Percentiles rank a stretch among this genome's conserved stretches.
These are phyloP conservation scores for Talaromyces borbonicus DNA, from an alignment of 495 filamentous ascomycete species.

Conservation along the genomic window DNA sequence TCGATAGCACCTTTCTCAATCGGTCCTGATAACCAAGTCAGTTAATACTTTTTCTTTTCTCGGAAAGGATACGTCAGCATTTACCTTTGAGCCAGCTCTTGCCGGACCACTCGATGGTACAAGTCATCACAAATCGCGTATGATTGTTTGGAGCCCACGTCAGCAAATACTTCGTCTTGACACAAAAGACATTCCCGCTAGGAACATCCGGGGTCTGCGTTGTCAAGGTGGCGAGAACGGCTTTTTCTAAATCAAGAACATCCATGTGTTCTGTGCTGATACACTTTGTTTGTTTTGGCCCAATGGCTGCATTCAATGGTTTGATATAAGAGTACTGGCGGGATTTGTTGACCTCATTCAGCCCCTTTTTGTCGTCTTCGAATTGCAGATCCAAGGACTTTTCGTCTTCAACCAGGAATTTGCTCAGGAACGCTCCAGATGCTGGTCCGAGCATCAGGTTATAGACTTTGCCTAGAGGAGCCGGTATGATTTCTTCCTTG, in stretches of 20 bases:
- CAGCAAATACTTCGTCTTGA: slow-evolving; percentile 90
- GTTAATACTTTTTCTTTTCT: slow-evolving; percentile 6
- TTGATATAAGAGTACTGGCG: slow-evolving; percentile 86
- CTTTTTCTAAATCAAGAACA: slow-evolving; percentile 75
- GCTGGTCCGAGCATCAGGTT: slow-evolving; percentile 73
- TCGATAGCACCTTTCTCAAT: slow-evolving; percentile 95
- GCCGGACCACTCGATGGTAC: slow-evolving; percentile 88
- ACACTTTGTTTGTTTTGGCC: slow-evolving; percentile 92
- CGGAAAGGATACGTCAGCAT: slow-evolving; percentile 11
- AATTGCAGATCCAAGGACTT: slow-evolving; percentile 81
- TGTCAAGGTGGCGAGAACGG: slow-evolving; percentile 62
- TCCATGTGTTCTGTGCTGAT: slow-evolving; percentile 78
- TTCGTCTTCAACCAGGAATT: slow-evolving; percentile 77
- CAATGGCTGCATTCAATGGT: slow-evolving; percentile 71
- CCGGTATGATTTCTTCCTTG: slow-evolving; percentile 76
- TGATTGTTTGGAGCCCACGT: slow-evolving; percentile 80
- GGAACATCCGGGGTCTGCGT: slow-evolving; percentile 95
- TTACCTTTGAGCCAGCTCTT: slow-evolving; percentile 98
- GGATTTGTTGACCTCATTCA: slow-evolving; percentile 60
- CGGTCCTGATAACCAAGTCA: slow-evolving; percentile 49
- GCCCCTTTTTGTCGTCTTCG: slow-evolving; percentile 67
- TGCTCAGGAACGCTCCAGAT: slow-evolving; percentile 69
- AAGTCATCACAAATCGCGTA: slow-evolving; percentile 76
- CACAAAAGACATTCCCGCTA: slow-evolving; percentile 79
- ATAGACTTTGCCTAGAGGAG: slow-evolving; percentile 88